Conservation (phyloP, 768 basidiomycete genomes). For the Pleurotus tuber-regium region DNA sequence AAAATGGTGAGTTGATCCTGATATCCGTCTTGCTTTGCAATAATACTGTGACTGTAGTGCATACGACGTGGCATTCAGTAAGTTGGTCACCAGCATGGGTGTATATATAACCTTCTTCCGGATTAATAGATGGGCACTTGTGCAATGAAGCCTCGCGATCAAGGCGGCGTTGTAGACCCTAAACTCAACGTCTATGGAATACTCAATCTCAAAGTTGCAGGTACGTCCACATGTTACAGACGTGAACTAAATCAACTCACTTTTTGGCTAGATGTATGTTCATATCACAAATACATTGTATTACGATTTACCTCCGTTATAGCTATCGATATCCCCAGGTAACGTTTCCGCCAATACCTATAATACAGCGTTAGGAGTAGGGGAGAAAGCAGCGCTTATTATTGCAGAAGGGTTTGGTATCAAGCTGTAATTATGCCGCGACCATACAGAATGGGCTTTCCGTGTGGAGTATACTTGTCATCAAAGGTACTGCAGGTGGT, state of each 20-base stretch:
- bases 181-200: slow-evolving; percentile 64
- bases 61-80: slow-evolving; percentile 47
- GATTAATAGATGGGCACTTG: slow-evolving; percentile 55
- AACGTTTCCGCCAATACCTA: slow-evolving; percentile 43
- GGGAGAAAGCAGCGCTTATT: slow-evolving; percentile 61
- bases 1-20: background rate
- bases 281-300: background rate
- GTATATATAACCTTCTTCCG: background rate
- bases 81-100: slow-evolving; percentile 11
- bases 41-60: slow-evolving; percentile 22
- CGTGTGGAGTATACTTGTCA: no score
- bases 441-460: no score
- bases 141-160: slow-evolving; percentile 59
- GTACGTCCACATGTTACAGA: slow-evolving; percentile 20
- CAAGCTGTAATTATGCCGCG: no score
- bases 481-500: no score
- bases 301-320: background rate
- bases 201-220: slow-evolving; percentile 56
- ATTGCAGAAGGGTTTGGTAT: slow-evolving; percentile 53
- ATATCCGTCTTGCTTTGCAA: background rate
- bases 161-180: slow-evolving; percentile 61
- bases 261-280: background rate
- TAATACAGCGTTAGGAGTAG: slow-evolving; percentile 43
- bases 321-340: slow-evolving; percentile 36
- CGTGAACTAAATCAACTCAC: background rate